Percentiles rank a stretch among this genome's conserved stretches.
These are phyloP conservation scores for Allantophomopsis cytisporea DNA, from an alignment of 2,329 filamentous ascomycete species.

Conservation along the genomic window DNA sequence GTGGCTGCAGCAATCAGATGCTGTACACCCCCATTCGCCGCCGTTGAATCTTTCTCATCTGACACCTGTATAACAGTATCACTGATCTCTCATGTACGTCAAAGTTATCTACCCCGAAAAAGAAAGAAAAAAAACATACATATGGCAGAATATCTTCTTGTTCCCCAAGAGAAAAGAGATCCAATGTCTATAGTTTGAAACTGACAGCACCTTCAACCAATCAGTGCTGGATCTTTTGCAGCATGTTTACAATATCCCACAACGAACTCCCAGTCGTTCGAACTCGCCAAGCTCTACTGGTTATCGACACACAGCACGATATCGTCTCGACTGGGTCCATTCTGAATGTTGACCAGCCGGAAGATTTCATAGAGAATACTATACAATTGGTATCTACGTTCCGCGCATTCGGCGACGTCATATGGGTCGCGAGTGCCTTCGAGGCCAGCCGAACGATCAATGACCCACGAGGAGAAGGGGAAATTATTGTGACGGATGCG, in stretches of 20 bases:
- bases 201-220: too few relatives aligned
- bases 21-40: too few relatives aligned
- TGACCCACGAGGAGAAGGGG: constrained; percentile 24
- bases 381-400: constrained; percentile 57
- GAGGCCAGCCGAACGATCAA: constrained; percentile 44
- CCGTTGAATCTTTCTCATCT: too few relatives aligned
- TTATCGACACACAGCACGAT: constrained; percentile 85
- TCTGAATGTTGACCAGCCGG: constrained; percentile 48
- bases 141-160: too few relatives aligned
- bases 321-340: constrained; percentile 59
- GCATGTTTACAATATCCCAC: constrained; percentile 44
- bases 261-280: constrained; percentile 39
- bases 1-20: too few relatives aligned
- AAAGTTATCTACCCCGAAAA: too few relatives aligned
- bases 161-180: too few relatives aligned
- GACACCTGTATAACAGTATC: too few relatives aligned
- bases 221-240: too few relatives aligned
- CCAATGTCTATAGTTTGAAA: too few relatives aligned
- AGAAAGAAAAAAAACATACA: too few relatives aligned
- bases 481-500: constrained; percentile 17
- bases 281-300: constrained; percentile 57
- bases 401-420: constrained; percentile 56
- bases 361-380: constrained; percentile 54
- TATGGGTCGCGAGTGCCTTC: constrained; percentile 77
- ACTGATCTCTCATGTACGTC: too few relatives aligned